These are phyloP conservation scores for Scheffersomyces cryptocercus DNA, from an alignment of 1,139 yeast genomes.

Conservation along the genomic window DNA sequence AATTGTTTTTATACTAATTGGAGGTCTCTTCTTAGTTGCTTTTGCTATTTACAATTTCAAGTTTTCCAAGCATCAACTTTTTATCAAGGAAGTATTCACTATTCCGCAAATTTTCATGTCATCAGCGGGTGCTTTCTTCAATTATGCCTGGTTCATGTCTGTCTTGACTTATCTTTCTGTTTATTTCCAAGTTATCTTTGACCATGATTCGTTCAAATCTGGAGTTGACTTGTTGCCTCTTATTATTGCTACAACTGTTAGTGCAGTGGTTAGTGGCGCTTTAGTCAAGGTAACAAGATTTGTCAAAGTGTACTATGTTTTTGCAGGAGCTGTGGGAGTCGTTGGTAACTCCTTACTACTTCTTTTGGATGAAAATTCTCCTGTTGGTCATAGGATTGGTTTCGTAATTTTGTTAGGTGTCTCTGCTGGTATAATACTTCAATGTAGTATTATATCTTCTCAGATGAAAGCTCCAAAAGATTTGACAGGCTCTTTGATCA, in stretches of 20 bases:
- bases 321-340: constrained; percentile 18
- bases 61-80: constrained; percentile 15
- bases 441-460: constrained; percentile 18
- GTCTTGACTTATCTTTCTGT: constrained; percentile 20
- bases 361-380: constrained; percentile 14
- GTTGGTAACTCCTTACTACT: constrained; percentile 18
- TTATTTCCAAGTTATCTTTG: constrained; percentile 22
- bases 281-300: constrained; percentile 15
- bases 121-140: constrained; percentile 8
- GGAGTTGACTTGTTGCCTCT: constrained; percentile 23
- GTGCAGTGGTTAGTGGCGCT: constrained; percentile 18
- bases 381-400: constrained; percentile 15
- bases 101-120: constrained; percentile 17
- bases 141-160: constrained; percentile 1
- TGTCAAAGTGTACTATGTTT: constrained; percentile 17
- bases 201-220: constrained; percentile 18
- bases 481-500: constrained; percentile 18
- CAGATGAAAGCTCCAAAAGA: constrained; percentile 25
- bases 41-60: constrained; percentile 17
- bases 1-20: constrained; percentile 15
- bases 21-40: constrained; percentile 11
- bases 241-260: constrained; percentile 16
- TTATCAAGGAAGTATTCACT: constrained; percentile 11
- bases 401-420: constrained; percentile 20
- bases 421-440: constrained; percentile 21